phyloP scores from a whole-genome alignment of 83 land plant species.

The Thuja plicata region DNA sequence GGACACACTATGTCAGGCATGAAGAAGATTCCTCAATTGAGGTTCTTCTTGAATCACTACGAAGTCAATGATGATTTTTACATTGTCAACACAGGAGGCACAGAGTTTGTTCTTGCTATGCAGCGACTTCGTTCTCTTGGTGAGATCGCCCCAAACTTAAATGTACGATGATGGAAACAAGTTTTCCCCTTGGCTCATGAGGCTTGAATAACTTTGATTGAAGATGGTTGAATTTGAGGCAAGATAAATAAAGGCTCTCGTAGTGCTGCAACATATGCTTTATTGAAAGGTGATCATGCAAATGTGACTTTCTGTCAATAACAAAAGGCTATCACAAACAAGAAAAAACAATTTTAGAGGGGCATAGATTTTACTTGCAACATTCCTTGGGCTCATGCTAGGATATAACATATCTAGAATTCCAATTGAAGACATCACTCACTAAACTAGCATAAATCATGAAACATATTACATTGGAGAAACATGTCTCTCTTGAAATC shows the following conservation, averaged over 20 bases:
- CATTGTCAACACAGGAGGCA: too few relatives aligned
- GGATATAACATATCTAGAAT: not conserved
- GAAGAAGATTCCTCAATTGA: too few relatives aligned
- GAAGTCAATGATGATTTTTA: too few relatives aligned
- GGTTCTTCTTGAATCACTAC: too few relatives aligned
- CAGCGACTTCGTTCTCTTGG: too few relatives aligned
- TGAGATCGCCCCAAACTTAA: too few relatives aligned
- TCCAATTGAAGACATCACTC: not conserved
- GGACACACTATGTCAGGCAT: too few relatives aligned
- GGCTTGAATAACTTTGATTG: not conserved
- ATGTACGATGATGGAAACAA: not conserved
- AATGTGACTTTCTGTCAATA: not conserved
- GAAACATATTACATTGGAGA: not conserved
- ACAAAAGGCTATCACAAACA: not conserved
- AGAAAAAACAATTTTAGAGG: not conserved
- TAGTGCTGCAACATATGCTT: not conserved
- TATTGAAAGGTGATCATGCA: not conserved
- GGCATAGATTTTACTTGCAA: not conserved
- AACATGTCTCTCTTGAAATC: not conserved
- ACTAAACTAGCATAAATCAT: not conserved
- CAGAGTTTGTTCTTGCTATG: too few relatives aligned
- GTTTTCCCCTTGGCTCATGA: not conserved
- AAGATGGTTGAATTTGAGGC: not conserved
- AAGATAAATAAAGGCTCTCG: not conserved
- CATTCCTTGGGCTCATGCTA: not conserved